phyloP scores from a whole-genome alignment of 768 basidiomycete species.

The Lactarius tabidus region DNA sequence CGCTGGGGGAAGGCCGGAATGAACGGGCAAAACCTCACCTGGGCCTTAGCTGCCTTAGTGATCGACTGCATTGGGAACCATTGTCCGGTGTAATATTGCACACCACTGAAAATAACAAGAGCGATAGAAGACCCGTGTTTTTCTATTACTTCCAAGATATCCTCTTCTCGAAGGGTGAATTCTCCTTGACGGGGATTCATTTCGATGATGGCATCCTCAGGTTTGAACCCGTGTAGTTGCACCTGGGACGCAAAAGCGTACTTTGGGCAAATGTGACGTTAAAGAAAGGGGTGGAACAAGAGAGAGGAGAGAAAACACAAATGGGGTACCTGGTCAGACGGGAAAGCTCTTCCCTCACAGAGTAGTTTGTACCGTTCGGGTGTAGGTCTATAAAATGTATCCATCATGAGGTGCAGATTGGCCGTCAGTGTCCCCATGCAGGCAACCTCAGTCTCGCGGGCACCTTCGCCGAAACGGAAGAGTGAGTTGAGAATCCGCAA shows the following conservation, averaged over 20 bases:
- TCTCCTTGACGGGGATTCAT: constrained; percentile 80
- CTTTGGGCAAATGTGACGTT: constrained; percentile 39
- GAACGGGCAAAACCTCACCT: constrained; percentile 44
- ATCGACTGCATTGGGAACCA: constrained; percentile 84
- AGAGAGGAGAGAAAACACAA: not conserved
- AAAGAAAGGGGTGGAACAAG: not conserved
- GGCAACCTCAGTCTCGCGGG: constrained; percentile 84
- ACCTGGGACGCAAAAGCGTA: constrained; percentile 97
- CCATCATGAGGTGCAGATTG: constrained; percentile 95
- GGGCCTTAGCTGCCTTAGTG: constrained; percentile 77
- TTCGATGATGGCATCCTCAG: constrained; percentile 69
- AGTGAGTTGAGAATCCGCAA: constrained; percentile 13
- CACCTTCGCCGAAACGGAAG: constrained; percentile 50
- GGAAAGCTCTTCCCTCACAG: constrained; percentile 92
- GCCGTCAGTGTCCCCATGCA: constrained; percentile 94
- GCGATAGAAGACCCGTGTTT: constrained; percentile 75
- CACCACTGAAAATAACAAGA: constrained; percentile 86
- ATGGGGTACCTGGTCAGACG: constrained; percentile 79
- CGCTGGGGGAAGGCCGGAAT: not conserved
- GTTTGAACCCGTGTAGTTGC: constrained; percentile 69
- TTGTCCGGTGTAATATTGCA: constrained; percentile 98
- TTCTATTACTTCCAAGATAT: constrained; percentile 74
- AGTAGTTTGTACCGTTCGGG: constrained; percentile 84
- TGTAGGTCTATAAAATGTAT: constrained; percentile 90
- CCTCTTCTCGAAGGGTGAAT: constrained; percentile 79